These are phyloP conservation scores for Mentha longifolia DNA, from an alignment of 257 asterid genomes.

Conservation along the genomic window DNA sequence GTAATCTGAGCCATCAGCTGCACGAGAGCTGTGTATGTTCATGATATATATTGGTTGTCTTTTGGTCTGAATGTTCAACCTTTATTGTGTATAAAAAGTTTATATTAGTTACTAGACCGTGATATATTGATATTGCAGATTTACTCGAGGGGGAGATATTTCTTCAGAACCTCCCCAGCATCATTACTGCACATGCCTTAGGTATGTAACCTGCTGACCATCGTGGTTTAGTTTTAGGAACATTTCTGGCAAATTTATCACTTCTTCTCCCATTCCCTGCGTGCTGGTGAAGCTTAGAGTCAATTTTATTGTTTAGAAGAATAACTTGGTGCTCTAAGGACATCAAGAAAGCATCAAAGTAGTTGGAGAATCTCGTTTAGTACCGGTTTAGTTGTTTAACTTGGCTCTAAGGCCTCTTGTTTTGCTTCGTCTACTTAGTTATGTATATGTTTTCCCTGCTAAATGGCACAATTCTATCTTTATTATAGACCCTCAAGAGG, in stretches of 20 bases:
- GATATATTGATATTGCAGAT: conserved; percentile 54
- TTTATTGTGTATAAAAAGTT: background rate
- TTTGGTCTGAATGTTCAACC: conserved; percentile 7
- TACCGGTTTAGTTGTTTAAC: conserved; percentile 18
- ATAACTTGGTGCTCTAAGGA: conserved; percentile 16
- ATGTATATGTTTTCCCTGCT: conserved; percentile 21
- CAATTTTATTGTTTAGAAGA: background rate
- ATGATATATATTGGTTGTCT: background rate
- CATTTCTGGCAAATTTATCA: background rate
- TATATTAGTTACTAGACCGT: conserved; percentile 21
- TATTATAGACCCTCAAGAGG: conserved; percentile 81
- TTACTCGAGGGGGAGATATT: conserved; percentile 95
- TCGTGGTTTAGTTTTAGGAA: background rate
- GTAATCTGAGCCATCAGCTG: background rate
- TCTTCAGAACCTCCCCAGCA: conserved; percentile 98
- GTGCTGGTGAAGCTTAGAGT: conserved; percentile 5
- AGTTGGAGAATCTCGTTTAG: conserved; percentile 11
- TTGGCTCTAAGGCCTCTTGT: conserved; percentile 14
- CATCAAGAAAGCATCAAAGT: conserved; percentile 2
- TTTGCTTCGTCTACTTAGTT: background rate
- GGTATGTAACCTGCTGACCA: conserved; percentile 53
- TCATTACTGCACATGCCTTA: conserved; percentile 83
- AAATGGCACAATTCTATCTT: conserved; percentile 26
- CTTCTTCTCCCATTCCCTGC: background rate
- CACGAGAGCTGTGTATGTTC: background rate